Evolutionary conservation across 805 yeast species (phyloP).

Genomic region (Komagataella mondaviorum): DNA sequence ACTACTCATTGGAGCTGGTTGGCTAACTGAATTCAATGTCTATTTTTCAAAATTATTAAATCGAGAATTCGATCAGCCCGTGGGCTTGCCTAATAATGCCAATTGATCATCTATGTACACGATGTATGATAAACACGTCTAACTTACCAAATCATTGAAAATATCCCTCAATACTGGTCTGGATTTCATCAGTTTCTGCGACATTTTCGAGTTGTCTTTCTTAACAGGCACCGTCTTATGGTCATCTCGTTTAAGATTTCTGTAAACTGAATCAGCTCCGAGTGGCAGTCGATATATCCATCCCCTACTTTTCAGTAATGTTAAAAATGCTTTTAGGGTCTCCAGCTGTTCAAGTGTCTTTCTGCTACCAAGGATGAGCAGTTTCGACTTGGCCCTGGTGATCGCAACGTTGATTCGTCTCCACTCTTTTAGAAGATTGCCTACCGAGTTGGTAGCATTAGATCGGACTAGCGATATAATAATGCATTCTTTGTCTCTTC

Average conservation of each 20-base stretch:
- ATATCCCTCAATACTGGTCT: neutral
- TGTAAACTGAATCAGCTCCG: slow-evolving; percentile 24
- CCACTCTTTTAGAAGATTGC: slow-evolving; percentile 78
- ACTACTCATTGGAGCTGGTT: neutral
- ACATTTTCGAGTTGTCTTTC: neutral
- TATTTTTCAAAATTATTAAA: no score
- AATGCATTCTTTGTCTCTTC: slow-evolving; percentile 87
- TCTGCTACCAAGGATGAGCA: slow-evolving; percentile 72
- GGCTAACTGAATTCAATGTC: neutral
- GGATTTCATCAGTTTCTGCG: neutral
- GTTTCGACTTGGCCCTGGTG: slow-evolving; percentile 77
- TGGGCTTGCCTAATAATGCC: neutral
- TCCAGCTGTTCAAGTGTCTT: slow-evolving; percentile 39
- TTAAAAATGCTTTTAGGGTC: slow-evolving; percentile 46
- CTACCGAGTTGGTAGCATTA: slow-evolving; percentile 50
- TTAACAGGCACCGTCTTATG: neutral
- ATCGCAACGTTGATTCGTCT: slow-evolving; percentile 89
- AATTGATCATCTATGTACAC: neutral
- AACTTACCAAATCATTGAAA: neutral
- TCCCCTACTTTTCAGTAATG: slow-evolving; percentile 34
- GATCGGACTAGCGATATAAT: slow-evolving; percentile 84
- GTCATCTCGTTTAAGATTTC: neutral
- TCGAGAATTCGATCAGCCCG: neutral
- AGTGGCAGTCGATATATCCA: slow-evolving; percentile 55
- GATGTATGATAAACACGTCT: neutral